Conservation (phyloP, 139 green algal species). For the Coccomyxa sp. region DNA sequence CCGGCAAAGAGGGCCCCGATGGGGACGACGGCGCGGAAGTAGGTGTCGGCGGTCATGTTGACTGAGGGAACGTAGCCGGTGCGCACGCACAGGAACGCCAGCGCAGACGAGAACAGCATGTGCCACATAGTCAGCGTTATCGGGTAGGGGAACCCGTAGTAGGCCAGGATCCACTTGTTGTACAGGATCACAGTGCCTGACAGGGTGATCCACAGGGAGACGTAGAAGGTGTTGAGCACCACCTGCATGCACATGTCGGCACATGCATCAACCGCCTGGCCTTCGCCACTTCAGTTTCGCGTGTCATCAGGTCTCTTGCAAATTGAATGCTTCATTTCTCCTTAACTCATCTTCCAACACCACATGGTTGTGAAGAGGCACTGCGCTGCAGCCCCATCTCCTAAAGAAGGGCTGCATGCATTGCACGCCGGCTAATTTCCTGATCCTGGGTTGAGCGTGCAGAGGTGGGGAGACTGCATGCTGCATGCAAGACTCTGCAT, state of each 20-base stretch:
- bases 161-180: constrained; percentile 70
- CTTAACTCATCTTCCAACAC: background rate
- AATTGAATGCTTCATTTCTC: background rate
- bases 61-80: background rate
- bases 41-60: constrained; percentile 24
- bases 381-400: no score
- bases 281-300: background rate
- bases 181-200: constrained; percentile 49
- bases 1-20: constrained; percentile 39
- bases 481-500: no score
- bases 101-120: constrained; percentile 35
- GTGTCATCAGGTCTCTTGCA: background rate
- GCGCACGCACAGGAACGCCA: constrained; percentile 31
- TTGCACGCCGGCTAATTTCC: no score
- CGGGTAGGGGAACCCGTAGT: constrained; percentile 38
- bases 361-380: no score
- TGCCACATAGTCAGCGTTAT: constrained; percentile 50
- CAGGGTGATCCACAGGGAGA: constrained; percentile 26
- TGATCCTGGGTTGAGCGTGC: no score
- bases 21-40: constrained; percentile 25
- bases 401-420: no score
- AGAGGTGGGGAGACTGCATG: no score
- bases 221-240: constrained; percentile 14
- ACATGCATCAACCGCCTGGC: background rate
- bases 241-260: constrained; percentile 10